Evolutionary conservation across 331 rosid species (phyloP), one percentile per base, ranked within the genome.

Genomic region (Prunus yedoensis): DNA sequence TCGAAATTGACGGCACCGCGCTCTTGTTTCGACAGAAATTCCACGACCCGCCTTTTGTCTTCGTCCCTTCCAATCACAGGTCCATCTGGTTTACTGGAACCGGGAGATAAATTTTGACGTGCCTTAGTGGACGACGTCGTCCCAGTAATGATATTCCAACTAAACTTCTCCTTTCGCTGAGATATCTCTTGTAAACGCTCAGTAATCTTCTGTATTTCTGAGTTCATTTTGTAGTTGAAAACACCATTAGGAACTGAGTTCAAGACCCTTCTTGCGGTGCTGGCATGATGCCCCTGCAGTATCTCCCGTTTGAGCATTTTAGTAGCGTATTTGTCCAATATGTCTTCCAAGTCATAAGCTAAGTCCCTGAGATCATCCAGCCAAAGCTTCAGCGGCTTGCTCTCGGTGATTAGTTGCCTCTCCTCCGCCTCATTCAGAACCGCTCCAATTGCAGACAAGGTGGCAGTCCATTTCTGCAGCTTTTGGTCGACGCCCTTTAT

Each of bases 261-360:
- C 21, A 21, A 21, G 21, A 21, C 21, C 21, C 21, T 21, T 21
- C 21, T 21, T 21, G 21, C 21, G 21, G 38, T 25, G 10, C 64
- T 0, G 18, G 64, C 27, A 23, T 59, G 0, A 47, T 47, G 13
- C 0, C 52, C 52, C 52, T 1, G 4, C 49, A 0, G 0, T 25
- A 25, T 59, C 17, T 23, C 9, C 14, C 17, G 10, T 59, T 25
- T 25, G 23, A 27, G 14, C 78, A 64, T 59, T 5, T 59, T 13
- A 12, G 64, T 59, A 59, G 0, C 10, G 2, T 12, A 59, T 59
- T 59, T 59, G 4, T 59, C 64, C 64, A 59, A 59, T 30, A 59
- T 10, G 10, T 59, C 64, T 25, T 59, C 64, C 9, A 23, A 18
- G 13, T 59, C 64, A 25, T 21, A 59, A 25, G 38, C 64, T 3